phyloP scores from a whole-genome alignment of 805 yeast genomes.

The Candida sphagnicola region DNA sequence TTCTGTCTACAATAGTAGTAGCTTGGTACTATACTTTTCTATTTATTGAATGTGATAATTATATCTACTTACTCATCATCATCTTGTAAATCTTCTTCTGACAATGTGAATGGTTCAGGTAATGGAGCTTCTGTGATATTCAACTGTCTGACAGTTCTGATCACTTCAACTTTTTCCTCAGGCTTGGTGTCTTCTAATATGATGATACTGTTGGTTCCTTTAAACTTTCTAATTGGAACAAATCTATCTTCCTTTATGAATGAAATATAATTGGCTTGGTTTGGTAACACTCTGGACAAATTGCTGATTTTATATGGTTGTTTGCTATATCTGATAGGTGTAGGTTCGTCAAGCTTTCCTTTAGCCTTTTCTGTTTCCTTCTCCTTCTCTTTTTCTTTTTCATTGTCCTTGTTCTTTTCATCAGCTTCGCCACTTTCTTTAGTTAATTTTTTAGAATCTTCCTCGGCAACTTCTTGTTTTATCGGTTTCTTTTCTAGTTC shows the following conservation, averaged over 20 bases:
- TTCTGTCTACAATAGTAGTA: too few relatives aligned
- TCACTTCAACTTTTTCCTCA: constrained; percentile 55
- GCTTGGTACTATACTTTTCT: not conserved
- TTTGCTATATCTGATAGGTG: constrained; percentile 51
- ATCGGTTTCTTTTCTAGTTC: constrained; percentile 15
- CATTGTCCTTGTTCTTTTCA: constrained; percentile 10
- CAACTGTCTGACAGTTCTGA: constrained; percentile 81
- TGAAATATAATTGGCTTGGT: constrained; percentile 78
- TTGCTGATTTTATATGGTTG: constrained; percentile 70
- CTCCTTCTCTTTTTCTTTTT: constrained; percentile 12
- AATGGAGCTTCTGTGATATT: constrained; percentile 70
- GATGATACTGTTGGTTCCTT: constrained; percentile 65
- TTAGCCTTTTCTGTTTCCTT: constrained; percentile 32
- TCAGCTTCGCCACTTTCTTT: not conserved
- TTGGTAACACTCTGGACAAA: constrained; percentile 84
- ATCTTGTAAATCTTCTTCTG: constrained; percentile 50
- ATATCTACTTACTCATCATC: constrained; percentile 13
- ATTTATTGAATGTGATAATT: too few relatives aligned
- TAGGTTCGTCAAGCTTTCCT: constrained; percentile 21
- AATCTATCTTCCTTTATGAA: constrained; percentile 74
- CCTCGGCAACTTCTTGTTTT: constrained; percentile 9
- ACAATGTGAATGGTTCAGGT: constrained; percentile 66
- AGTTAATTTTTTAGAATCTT: not conserved
- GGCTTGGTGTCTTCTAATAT: constrained; percentile 65
- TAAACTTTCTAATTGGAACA: constrained; percentile 76